Evolutionary conservation across 2,329 filamentous ascomycete genomes (phyloP), one percentile per base, ranked within the genome.

Genomic region (Aspergillus quadricinctus): DNA sequence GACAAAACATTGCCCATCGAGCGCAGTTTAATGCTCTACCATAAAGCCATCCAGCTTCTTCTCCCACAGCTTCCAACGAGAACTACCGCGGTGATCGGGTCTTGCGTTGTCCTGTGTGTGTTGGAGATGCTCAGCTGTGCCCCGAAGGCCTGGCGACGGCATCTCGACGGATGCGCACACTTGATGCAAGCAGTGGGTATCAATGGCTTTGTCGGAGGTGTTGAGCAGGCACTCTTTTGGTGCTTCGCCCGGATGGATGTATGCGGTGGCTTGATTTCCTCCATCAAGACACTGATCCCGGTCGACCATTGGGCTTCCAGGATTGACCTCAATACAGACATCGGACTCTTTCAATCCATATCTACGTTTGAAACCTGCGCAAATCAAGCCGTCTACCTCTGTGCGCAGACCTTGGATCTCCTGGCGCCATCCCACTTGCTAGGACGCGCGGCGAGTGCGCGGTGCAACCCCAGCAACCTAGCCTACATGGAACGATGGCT

Each of bases 231-330:
- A 1, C 66, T 83, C 0, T 83, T 82, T 56, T 83, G 80, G 80
- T 81, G 78, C 54, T 82, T 81, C 66, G 80, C 79, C 0, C 73
- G 80, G 7, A 82, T 83, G 80, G 79, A 82, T 60, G 76, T 82
- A 25, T 81, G 78, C 53, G 79, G 80, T n/a, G 79, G 78, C 0
- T 70, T 82, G 5, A 81, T 82, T 7, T 80, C 78, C 4, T 78
- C 78, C 31, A 76, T 80, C 58, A 74, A 75, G 54, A 82, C 81
- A 0, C 73, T 82, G 10, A 78, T 82, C 5, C 78, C 77, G 2
- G 72, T 78, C 8, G 69, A 71, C 1, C 74, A 75, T 54, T 83
- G 81, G 81, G 72, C 77, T 0, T 66, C 66, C 1, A 55, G 48
- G 23, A 29, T 29, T 29, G 58, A 60, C 25, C 67, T 68, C 62